These are phyloP conservation scores for Scytalidium lignicola DNA, from an alignment of 2,329 filamentous ascomycete genomes.

Conservation along the genomic window DNA sequence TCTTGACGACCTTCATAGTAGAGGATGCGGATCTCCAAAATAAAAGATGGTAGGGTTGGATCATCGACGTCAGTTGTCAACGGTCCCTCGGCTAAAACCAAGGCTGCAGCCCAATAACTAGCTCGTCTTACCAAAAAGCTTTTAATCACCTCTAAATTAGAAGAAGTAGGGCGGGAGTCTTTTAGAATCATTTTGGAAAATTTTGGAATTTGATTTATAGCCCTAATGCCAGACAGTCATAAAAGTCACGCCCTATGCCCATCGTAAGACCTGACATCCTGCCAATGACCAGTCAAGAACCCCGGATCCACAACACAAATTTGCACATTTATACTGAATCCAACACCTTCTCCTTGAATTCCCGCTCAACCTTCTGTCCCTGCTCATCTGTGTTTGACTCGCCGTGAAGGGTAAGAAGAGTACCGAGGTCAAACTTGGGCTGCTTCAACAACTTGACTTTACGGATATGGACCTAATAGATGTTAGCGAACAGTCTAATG, in stretches of 20 bases:
- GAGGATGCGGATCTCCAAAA: too few species aligned
- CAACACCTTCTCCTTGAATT: slow-evolving; percentile 98
- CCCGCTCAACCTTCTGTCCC: slow-evolving; percentile 96
- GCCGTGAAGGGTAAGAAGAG: slow-evolving; percentile 93
- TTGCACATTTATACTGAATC: slow-evolving; percentile 73
- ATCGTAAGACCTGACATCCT: slow-evolving; percentile 29
- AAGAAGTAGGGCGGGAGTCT: background rate
- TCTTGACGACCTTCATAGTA: too few species aligned
- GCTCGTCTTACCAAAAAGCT: too few species aligned
- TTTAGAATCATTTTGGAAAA: slow-evolving; percentile 19
- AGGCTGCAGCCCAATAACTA: background rate
- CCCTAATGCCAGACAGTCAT: slow-evolving; percentile 26
- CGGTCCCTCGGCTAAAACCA: slow-evolving; percentile 1
- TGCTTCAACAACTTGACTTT: slow-evolving; percentile 99
- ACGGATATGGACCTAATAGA: slow-evolving; percentile 92
- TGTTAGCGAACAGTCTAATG: slow-evolving; percentile 20
- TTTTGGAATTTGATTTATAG: slow-evolving; percentile 27
- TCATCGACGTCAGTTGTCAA: slow-evolving; percentile 3
- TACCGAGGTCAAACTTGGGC: slow-evolving; percentile 98
- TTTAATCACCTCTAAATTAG: too few species aligned
- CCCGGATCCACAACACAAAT: slow-evolving; percentile 16
- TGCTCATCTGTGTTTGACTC: slow-evolving; percentile 94
- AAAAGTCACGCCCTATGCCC: slow-evolving; percentile 29
- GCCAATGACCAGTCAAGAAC: slow-evolving; percentile 29
- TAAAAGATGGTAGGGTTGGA: background rate